Base-by-base conservation (phyloP, 2,329 filamentous ascomycete genomes). In the Mollisiaceae sp. region DNA sequence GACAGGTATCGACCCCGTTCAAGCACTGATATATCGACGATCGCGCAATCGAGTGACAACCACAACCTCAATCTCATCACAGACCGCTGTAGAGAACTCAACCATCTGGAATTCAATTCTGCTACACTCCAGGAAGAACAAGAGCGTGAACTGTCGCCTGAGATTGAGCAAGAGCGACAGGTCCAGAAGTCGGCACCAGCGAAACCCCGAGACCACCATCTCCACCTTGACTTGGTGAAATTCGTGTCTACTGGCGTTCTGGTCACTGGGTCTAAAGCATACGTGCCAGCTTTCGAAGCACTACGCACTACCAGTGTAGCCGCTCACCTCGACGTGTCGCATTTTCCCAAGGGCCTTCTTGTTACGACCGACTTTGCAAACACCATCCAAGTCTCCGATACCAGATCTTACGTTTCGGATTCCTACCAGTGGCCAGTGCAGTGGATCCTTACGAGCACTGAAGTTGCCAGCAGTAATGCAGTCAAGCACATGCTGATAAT, bases 61-160 rank as follows among this genome's bases (percentile, higher is more conserved):
- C 8, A 60, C 15, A 52, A 59, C 12, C 22, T 62, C 18, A 35
- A 47, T 4, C 8, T 39, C 4, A 80, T 82, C 59, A 24, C 38
- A 22, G 60, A 70, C 9, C 76, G 77, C 20, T 82, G 80, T 62
- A 54, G 67, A 1, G 73, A 81, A 8, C 79, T 82, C 60, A 72
- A 73, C 1, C 69, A 73, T 8, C 36, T 70, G 0, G 63, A 74
- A 1, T 71, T 80, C 36, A 67, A 74, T 1, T 71, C 78, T 0
- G 78, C 78, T 0, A 75, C 77, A 0, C 75, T 91, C 0, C 78
- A 85, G 3, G 88, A 91, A 70, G 89, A 92, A 64, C 88, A 92
- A 69, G 89, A 92, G 72, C 82, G 89, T 0, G 90, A 92, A 67
- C 78, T 92, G 0, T 81, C 85, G 0, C 87, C 86, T 0, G 89